A percentile compares a stretch with the other conserved stretches of the same genome.
These are phyloP conservation scores for Harringtonia aguacate DNA, from an alignment of 2,329 filamentous ascomycete genomes.

Conservation along the genomic window DNA sequence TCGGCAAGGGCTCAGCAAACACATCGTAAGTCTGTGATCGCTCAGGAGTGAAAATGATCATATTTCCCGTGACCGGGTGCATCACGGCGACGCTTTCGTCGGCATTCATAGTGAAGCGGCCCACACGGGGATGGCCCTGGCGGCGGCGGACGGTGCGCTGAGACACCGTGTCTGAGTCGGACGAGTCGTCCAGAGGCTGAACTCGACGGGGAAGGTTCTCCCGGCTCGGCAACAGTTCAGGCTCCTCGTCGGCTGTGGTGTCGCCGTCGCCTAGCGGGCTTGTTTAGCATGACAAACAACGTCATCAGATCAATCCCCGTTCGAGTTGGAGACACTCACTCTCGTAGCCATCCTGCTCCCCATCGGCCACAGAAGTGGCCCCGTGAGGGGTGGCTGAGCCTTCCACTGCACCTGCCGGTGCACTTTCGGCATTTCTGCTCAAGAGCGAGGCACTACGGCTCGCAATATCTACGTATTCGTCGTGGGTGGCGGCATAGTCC, in stretches of 20 bases:
- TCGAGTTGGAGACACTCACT: too few relatives aligned
- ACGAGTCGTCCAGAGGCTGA: conserved; percentile 24
- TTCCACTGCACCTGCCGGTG: too few relatives aligned
- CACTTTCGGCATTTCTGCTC: too few relatives aligned
- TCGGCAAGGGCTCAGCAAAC: background rate
- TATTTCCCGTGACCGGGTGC: conserved; percentile 46
- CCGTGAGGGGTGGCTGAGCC: too few relatives aligned
- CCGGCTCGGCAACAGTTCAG: conserved; percentile 35
- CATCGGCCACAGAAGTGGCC: too few relatives aligned
- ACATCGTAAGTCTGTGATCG: background rate
- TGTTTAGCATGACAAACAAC: too few relatives aligned
- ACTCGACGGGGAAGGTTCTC: conserved; percentile 30
- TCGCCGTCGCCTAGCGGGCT: conserved; percentile 54
- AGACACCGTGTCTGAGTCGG: conserved; percentile 43
- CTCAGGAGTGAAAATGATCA: conserved; percentile 53
- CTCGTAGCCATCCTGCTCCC: conserved; percentile 37
- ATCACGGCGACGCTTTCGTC: conserved; percentile 49
- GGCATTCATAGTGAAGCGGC: conserved; percentile 43
- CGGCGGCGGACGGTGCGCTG: conserved; percentile 34
- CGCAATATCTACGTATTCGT: conserved; percentile 7
- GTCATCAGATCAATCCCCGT: too few relatives aligned
- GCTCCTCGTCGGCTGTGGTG: conserved; percentile 50
- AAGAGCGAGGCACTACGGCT: too few relatives aligned
- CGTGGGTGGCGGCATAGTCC: conserved; percentile 45
- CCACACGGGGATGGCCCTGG: conserved; percentile 41